These are phyloP conservation scores for Friedmanniomyces endolithicus DNA, from an alignment of 495 filamentous ascomycete species.

Conservation along the genomic window DNA sequence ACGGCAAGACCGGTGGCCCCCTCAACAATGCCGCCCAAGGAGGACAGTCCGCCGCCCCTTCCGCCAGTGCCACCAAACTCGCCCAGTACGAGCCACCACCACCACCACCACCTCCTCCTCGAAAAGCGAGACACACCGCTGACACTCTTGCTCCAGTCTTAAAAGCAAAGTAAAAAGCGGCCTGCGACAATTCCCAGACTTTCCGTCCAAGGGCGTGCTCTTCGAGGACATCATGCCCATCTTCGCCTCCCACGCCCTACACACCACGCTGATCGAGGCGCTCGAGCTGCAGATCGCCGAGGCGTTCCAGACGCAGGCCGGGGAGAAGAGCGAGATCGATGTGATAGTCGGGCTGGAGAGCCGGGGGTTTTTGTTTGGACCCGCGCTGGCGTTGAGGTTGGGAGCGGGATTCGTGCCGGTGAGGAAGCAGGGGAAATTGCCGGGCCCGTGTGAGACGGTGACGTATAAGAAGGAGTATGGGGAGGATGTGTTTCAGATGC, in stretches of 20 bases:
- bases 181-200: slow-evolving; percentile 76
- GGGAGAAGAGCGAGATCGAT: slow-evolving; percentile 43
- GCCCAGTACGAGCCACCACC: not conserved
- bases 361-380: slow-evolving; percentile 90
- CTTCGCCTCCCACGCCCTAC: slow-evolving; percentile 67
- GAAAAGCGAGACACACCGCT: not conserved
- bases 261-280: slow-evolving; percentile 66
- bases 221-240: slow-evolving; percentile 99
- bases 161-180: slow-evolving; percentile 58
- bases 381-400: slow-evolving; percentile 71
- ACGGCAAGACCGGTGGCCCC: slow-evolving; percentile 7
- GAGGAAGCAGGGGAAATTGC: slow-evolving; percentile 92
- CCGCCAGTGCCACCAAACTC: slow-evolving; percentile 33
- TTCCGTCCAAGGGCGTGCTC: slow-evolving; percentile 84
- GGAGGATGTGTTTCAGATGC: slow-evolving; percentile 92
- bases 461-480: slow-evolving; percentile 93
- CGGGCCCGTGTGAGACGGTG: slow-evolving; percentile 72
- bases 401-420: slow-evolving; percentile 88
- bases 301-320: slow-evolving; percentile 4
- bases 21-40: slow-evolving; percentile 27
- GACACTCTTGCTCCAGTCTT: slow-evolving; percentile 70
- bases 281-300: slow-evolving; percentile 64
- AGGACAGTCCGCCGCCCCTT: slow-evolving; percentile 31
- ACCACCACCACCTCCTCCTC: no score
- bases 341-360: slow-evolving; percentile 89